Evolutionary conservation across 345 rosid genomes (phyloP), one percentile per base, ranked within the genome.

Genomic region (Moringa oleifera): DNA sequence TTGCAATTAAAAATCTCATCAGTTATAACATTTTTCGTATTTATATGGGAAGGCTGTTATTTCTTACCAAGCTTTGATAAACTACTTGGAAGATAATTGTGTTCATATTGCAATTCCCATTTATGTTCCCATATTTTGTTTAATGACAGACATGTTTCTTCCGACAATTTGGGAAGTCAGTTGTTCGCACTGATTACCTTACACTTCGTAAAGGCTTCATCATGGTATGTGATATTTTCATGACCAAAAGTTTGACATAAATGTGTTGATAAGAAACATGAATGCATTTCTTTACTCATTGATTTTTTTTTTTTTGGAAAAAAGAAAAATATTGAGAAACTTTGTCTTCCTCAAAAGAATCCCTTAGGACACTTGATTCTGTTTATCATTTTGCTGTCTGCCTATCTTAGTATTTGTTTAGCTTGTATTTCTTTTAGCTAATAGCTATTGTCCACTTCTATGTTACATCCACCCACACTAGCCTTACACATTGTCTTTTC

Each of bases 191-290:
- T 51, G 97, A 94, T 72, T 94, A 93, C 76, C 85, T 93, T 56
- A 80, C 91, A 50, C 93, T 94, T 21, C 90, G 97, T 25, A 85
- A 85, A 28, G 96, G 91, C 73, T 94, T 94, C 81, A 88, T 90
- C 66, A 52, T 59, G 84, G 97, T 93, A 81, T 21, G 79, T 37
- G 46, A 51, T 57, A 47, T 66, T 73, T 64, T 55, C 20, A 57
- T 54, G 25, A 23, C 18, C 18, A 3, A 51, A 19, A 7, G 54
- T 51, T 51, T 13, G 1, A 5, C 47, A 41, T 41, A 16, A 41
- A 41, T 41, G 47, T 41, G 47, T 28, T 3, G n/a, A n/a, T n/a
- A n/a, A n/a, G n/a, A n/a, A n/a, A n/a, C n/a, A n/a, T n/a, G n/a
- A n/a, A n/a, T n/a, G n/a, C n/a, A n/a, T n/a, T n/a, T n/a, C n/a